These are phyloP conservation scores for Pseudogymnoascus destructans DNA, from an alignment of 2,329 filamentous ascomycete species.

Conservation along the genomic window DNA sequence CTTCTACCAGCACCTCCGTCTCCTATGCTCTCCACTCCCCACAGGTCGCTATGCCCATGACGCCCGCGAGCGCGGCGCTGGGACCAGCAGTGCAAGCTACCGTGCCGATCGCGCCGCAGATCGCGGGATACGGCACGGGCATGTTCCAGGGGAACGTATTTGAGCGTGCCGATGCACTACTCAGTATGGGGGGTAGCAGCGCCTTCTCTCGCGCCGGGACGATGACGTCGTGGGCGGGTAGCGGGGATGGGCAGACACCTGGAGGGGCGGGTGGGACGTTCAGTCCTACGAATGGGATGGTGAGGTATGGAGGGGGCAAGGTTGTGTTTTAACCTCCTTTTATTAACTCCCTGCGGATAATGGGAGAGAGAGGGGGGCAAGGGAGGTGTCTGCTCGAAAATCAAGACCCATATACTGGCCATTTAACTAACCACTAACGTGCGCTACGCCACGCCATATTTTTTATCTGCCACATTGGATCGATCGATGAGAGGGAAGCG, in stretches of 20 bases:
- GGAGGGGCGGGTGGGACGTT: background rate
- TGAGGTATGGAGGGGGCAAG: background rate
- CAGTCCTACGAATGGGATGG: constrained; percentile 1
- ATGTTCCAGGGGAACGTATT: constrained; percentile 24
- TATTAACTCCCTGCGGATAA: background rate
- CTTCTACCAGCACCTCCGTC: background rate
- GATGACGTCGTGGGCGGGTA: constrained; percentile 17
- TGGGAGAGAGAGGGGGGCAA: too few relatives aligned
- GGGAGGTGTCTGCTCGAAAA: background rate
- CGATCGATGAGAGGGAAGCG: background rate
- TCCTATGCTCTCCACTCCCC: constrained; percentile 23
- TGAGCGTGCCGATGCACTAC: constrained; percentile 24
- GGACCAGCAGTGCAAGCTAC: constrained; percentile 86
- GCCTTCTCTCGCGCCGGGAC: constrained; percentile 22
- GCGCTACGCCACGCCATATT: background rate
- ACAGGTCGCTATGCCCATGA: constrained; percentile 58
- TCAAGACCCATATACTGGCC: background rate
- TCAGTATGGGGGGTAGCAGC: constrained; percentile 17
- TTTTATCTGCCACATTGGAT: constrained; percentile 3
- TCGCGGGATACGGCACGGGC: constrained; percentile 18
- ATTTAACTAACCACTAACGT: background rate
- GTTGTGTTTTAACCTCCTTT: background rate
- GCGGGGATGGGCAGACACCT: background rate
- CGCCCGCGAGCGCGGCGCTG: constrained; percentile 76
- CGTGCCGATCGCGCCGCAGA: constrained; percentile 54